Conservation (phyloP, 768 basidiomycete species). For the Leccinum broughii region DNA sequence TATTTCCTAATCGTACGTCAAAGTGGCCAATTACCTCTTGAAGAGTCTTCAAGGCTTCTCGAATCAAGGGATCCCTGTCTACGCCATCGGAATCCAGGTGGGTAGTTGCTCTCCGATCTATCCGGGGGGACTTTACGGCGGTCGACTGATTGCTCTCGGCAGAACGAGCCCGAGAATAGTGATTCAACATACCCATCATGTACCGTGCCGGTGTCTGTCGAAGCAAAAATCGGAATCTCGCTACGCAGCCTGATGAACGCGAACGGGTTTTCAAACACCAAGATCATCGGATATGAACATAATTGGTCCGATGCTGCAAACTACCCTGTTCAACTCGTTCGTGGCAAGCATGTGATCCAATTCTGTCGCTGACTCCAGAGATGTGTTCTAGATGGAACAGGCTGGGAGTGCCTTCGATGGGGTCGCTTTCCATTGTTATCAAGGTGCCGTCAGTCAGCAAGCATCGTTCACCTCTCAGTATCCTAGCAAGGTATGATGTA, state of each 20-base stretch:
- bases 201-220: conserved; percentile 50
- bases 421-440: conserved; percentile 74
- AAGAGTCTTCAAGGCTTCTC: conserved; percentile 72
- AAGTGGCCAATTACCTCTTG: conserved; percentile 72
- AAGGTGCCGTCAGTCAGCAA: conserved; percentile 54
- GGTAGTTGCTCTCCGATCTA: neutral
- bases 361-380: neutral
- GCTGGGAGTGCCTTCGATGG: conserved; percentile 58
- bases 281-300: conserved; percentile 70
- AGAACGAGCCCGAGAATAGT: conserved; percentile 57
- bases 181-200: conserved; percentile 72
- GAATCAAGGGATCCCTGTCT: conserved; percentile 56
- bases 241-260: conserved; percentile 61
- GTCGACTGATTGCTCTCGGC: conserved; percentile 7
- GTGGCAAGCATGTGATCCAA: conserved; percentile 8
- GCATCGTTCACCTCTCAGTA: conserved; percentile 54
- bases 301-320: conserved; percentile 69
- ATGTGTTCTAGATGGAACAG: conserved; percentile 49
- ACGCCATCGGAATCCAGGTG: conserved; percentile 61
- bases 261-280: conserved; percentile 58
- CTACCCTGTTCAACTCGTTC: conserved; percentile 60
- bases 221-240: conserved; percentile 57
- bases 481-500: conserved; percentile 46
- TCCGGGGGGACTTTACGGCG: neutral
- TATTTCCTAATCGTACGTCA: conserved; percentile 1